Percentiles rank a stretch among this genome's conserved stretches.
Conservation (phyloP, 257 asterid genomes). For the Nicotiana sylvestris region DNA sequence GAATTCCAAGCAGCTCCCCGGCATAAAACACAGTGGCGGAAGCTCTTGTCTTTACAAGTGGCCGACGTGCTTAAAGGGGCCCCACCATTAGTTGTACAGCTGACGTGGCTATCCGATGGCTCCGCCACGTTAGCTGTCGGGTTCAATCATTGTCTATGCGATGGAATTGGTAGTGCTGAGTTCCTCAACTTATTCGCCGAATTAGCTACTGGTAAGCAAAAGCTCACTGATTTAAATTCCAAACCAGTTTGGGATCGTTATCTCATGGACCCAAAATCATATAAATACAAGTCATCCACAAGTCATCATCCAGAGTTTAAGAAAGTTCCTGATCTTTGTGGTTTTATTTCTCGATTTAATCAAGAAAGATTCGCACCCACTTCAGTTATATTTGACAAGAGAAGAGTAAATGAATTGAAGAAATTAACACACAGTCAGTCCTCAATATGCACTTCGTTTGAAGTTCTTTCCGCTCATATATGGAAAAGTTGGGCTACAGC, state of each 20-base stretch:
- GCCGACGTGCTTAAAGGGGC: slow-evolving; percentile 52
- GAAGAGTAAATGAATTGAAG: slow-evolving; percentile 38
- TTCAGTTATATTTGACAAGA: slow-evolving; percentile 26
- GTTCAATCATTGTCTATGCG: slow-evolving; percentile 56
- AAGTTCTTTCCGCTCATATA: slow-evolving; percentile 56
- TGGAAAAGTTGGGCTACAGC: slow-evolving; percentile 74
- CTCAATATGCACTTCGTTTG: slow-evolving; percentile 45
- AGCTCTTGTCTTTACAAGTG: slow-evolving; percentile 40
- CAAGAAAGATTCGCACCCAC: slow-evolving; percentile 47
- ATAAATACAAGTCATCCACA: not conserved
- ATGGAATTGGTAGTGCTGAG: slow-evolving; percentile 58
- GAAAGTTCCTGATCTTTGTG: slow-evolving; percentile 39
- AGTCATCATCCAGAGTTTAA: slow-evolving; percentile 48
- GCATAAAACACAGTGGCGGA: slow-evolving; percentile 38
- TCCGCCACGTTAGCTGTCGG: slow-evolving; percentile 55
- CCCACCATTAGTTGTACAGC: slow-evolving; percentile 64
- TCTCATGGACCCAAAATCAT: slow-evolving; percentile 24
- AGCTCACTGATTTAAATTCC: slow-evolving; percentile 18
- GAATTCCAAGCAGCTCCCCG: slow-evolving; percentile 41
- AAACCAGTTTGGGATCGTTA: slow-evolving; percentile 49
- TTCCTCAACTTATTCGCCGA: slow-evolving; percentile 61
- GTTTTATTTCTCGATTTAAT: slow-evolving; percentile 30
- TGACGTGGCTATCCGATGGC: slow-evolving; percentile 64
- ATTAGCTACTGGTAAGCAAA: slow-evolving; percentile 28
- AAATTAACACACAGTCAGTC: slow-evolving; percentile 3